Conservation (phyloP, 345 rosid genomes). For the Eucalyptus polybractea region DNA sequence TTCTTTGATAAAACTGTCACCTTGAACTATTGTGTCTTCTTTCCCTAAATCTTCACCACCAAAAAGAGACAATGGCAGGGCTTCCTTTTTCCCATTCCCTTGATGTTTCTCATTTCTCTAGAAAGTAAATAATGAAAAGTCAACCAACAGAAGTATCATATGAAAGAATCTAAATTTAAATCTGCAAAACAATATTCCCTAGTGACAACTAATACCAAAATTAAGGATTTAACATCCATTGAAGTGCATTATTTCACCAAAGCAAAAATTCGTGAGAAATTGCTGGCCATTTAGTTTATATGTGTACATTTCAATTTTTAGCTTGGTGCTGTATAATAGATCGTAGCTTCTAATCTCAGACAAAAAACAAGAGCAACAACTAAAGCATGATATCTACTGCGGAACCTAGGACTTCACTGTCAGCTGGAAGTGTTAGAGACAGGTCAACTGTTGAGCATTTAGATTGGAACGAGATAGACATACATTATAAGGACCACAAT, state of each 20-base stretch:
- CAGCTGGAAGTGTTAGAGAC: background rate
- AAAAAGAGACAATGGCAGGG: constrained; percentile 57
- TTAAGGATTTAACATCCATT: background rate
- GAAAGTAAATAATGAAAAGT: background rate
- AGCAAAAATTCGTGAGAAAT: background rate
- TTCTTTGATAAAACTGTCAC: constrained; percentile 19
- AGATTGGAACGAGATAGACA: background rate
- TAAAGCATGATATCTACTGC: background rate
- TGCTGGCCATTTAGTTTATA: background rate
- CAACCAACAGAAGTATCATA: background rate
- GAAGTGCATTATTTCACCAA: background rate
- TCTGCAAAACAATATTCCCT: background rate
- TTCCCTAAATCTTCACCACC: constrained; percentile 37
- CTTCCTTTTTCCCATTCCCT: constrained; percentile 25
- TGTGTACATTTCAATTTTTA: background rate
- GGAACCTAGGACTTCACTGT: background rate
- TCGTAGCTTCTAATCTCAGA: background rate
- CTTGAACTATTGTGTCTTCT: constrained; percentile 20
- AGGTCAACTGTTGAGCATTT: background rate
- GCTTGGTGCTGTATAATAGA: background rate
- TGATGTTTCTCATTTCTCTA: constrained; percentile 22
- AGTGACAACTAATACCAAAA: background rate
- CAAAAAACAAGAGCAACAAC: background rate
- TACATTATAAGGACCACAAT: background rate
- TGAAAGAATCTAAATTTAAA: background rate